Percentiles rank a stretch among this genome's conserved stretches.
Conservation (phyloP, 148 eudicot genomes). For the Diospyros lotus region DNA sequence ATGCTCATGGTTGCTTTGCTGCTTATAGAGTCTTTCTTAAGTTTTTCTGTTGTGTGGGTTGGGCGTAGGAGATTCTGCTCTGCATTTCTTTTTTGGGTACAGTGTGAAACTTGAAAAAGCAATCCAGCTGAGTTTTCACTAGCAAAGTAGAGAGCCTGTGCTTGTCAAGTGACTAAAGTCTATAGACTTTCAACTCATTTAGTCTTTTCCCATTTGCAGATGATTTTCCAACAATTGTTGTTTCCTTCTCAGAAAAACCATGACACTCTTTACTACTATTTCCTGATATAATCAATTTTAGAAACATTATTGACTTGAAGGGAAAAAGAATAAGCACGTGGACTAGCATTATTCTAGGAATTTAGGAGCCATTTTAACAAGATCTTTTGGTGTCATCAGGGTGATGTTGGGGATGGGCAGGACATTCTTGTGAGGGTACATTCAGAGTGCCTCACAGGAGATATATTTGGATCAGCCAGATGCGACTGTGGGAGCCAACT, state of each 20-base stretch:
- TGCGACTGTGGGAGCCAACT: slow-evolving; percentile 53
- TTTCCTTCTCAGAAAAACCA: too few relatives aligned
- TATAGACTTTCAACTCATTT: too few relatives aligned
- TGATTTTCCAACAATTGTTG: too few relatives aligned
- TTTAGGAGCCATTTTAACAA: neutral
- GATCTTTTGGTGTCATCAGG: slow-evolving; percentile 32
- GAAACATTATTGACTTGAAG: too few relatives aligned
- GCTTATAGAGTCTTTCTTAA: neutral
- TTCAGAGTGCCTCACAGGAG: slow-evolving; percentile 54
- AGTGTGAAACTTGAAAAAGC: neutral
- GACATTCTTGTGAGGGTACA: slow-evolving; percentile 68
- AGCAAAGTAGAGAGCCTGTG: neutral
- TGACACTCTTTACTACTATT: too few relatives aligned
- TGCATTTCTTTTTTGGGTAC: neutral
- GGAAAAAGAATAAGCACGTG: too few relatives aligned
- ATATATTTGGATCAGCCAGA: slow-evolving; percentile 50
- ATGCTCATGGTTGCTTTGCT: neutral
- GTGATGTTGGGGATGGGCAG: slow-evolving; percentile 66
- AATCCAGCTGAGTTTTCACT: too few relatives aligned
- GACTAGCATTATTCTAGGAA: too few relatives aligned
- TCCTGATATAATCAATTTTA: too few relatives aligned
- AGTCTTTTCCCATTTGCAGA: too few relatives aligned
- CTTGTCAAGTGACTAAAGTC: too few relatives aligned
- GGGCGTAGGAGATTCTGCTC: neutral
- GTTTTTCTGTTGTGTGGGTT: neutral